Conservation (phyloP, 805 yeast species). For the Priceomyces castillae region DNA sequence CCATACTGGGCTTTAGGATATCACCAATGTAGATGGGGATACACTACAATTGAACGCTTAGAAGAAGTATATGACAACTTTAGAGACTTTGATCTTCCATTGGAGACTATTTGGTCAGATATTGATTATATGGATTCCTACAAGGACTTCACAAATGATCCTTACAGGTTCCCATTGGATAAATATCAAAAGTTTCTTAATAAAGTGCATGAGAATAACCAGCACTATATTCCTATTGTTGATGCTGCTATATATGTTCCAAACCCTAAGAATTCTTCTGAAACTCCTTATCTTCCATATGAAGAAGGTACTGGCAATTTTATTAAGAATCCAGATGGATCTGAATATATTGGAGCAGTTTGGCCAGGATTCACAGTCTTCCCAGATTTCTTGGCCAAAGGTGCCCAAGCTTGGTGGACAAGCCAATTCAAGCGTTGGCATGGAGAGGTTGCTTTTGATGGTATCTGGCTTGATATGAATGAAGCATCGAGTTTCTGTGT, state of each 20-base stretch:
- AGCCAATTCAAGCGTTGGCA: constrained; percentile 19
- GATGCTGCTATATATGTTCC: constrained; percentile 27
- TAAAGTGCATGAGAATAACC: constrained; percentile 16
- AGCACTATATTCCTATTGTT: constrained; percentile 24
- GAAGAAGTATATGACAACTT: constrained; percentile 1
- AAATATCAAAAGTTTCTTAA: constrained; percentile 15
- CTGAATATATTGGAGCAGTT: constrained; percentile 27
- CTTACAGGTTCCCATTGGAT: constrained; percentile 18
- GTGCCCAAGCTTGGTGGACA: constrained; percentile 21
- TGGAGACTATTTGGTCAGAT: constrained; percentile 26
- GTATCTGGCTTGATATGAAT: constrained; percentile 25
- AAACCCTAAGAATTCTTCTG: constrained; percentile 19
- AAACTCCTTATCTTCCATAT: constrained; percentile 16
- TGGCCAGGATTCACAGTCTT: constrained; percentile 31
- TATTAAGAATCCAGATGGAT: constrained; percentile 24
- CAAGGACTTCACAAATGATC: constrained; percentile 24
- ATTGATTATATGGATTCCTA: constrained; percentile 25
- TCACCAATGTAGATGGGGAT: constrained; percentile 28
- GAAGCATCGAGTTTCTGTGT: constrained; percentile 30
- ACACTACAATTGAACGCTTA: constrained; percentile 15
- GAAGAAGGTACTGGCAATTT: constrained; percentile 16
- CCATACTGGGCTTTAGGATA: constrained; percentile 27
- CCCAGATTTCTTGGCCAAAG: constrained; percentile 25
- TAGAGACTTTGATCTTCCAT: constrained; percentile 13
- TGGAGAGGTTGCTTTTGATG: constrained; percentile 17